Percentiles rank a stretch among this genome's conserved stretches.
phyloP scores from a whole-genome alignment of 2,329 filamentous ascomycete genomes.

The Monilinia fructigena region DNA sequence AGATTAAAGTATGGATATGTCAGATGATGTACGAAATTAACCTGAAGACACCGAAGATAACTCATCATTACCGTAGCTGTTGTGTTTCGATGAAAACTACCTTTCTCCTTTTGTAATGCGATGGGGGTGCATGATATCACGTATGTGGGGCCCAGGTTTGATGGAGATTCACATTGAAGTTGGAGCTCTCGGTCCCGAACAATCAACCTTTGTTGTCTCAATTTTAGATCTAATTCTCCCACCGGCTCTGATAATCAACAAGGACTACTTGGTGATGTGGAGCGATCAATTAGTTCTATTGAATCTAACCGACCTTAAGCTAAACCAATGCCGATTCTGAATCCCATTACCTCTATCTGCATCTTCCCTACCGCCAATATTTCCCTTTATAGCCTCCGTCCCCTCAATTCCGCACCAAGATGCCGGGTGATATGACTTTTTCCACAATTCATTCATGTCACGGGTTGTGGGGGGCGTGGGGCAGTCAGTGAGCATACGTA shows the following conservation, averaged over 20 bases:
- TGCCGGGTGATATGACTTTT: slow-evolving; percentile 18
- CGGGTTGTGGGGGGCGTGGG: slow-evolving; percentile 14
- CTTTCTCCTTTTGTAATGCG: too few species aligned
- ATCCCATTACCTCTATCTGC: background rate
- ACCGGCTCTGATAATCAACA: too few species aligned
- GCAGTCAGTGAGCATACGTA: slow-evolving; percentile 8
- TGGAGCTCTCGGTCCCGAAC: slow-evolving; percentile 6
- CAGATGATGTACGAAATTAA: too few species aligned
- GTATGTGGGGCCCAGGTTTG: background rate
- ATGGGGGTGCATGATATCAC: background rate
- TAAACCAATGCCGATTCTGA: background rate
- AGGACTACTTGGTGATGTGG: too few species aligned
- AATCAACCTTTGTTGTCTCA: too few species aligned
- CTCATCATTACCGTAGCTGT: too few species aligned
- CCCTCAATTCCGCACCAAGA: background rate
- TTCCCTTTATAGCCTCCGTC: background rate
- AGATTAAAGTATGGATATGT: too few species aligned
- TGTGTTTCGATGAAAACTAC: too few species aligned
- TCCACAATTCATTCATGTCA: background rate
- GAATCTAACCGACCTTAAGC: background rate
- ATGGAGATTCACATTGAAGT: background rate
- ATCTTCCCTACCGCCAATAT: background rate
- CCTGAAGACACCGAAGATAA: too few species aligned
- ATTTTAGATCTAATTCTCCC: too few species aligned
- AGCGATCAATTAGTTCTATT: background rate